Percentiles rank a stretch among this genome's conserved stretches.
These are phyloP conservation scores for Candida orba DNA, from an alignment of 805 yeast species.

Conservation along the genomic window DNA sequence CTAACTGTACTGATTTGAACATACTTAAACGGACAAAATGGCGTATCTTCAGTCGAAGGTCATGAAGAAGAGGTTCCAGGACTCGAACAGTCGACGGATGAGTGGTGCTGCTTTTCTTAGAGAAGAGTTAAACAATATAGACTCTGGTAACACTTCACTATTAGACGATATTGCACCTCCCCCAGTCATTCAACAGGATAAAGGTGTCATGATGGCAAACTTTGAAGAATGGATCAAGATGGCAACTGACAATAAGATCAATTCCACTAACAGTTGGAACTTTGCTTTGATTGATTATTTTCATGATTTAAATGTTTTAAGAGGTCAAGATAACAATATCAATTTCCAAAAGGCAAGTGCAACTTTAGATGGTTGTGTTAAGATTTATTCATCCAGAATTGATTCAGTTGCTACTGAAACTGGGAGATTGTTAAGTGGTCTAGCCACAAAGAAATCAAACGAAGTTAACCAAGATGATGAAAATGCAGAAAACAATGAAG, in stretches of 20 bases:
- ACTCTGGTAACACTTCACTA: constrained; percentile 10
- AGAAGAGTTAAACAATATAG: constrained; percentile 21
- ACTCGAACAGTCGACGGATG: constrained; percentile 19
- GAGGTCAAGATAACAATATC: constrained; percentile 68
- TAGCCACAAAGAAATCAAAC: constrained; percentile 38
- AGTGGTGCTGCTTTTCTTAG: constrained; percentile 28
- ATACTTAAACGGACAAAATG: constrained; percentile 9
- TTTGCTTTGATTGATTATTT: constrained; percentile 88
- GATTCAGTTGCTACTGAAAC: constrained; percentile 91
- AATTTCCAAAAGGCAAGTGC: constrained; percentile 89
- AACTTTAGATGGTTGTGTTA: constrained; percentile 90
- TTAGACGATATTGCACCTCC: constrained; percentile 15
- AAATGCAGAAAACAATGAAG: constrained; percentile 4
- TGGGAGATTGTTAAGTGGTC: constrained; percentile 70
- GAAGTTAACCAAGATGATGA: constrained; percentile 19
- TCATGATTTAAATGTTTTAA: constrained; percentile 68
- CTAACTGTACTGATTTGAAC: not conserved
- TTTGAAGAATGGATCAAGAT: constrained; percentile 25
- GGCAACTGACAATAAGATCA: constrained; percentile 49
- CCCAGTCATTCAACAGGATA: constrained; percentile 23
- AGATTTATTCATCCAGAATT: constrained; percentile 85
- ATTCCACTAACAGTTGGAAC: constrained; percentile 81
- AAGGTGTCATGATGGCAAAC: constrained; percentile 37
- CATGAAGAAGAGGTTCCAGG: constrained; percentile 23
- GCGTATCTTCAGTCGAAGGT: constrained; percentile 23